Evolutionary conservation across 2,329 filamentous ascomycete genomes (phyloP), one percentile per base, ranked within the genome.

Genomic region (Pezicula rhizophila): DNA sequence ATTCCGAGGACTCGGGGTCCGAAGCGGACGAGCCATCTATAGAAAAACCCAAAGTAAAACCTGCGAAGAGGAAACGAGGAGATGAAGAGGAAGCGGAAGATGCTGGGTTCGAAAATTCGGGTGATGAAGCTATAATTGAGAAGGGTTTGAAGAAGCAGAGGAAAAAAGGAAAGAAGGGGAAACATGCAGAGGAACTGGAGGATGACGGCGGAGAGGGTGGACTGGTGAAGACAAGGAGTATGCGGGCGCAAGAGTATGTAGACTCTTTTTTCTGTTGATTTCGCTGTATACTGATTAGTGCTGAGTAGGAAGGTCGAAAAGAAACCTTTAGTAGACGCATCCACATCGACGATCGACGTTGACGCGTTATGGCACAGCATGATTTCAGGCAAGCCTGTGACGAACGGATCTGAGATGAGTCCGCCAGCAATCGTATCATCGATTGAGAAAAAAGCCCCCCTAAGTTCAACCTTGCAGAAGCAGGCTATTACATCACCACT

Each of bases 321-420:
- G 45, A 61, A 62, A 51, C 55, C 40, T 5, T 45, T 61, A 1
- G 57, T 52, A 40, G 52, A 56, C 39, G 58, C 57, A n/a, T 42
- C 49, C 14, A 52, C 57, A 38, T 51, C 85, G 20, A 89, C 85
- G 2, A 70, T 88, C 41, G 80, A 89, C 52, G 83, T 89, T 41
- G 83, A 89, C 55, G 79, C 80, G 20, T 65, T 89, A 2, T 89
- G 84, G 83, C 74, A 77, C 43, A 74, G 80, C 56, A 85, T 89
- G 83, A 75, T 73, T 18, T 67, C 76, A 26, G 75, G 65, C 4
- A 62, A 66, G 28, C 46, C 64, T 33, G 10, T 8, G 11, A 64
- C 59, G 53, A 10, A 42, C 20, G 18, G 25, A 5, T 14, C 34
- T 12, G 11, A 34, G 15, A n/a, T 37, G 5, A 35, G 18, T 11